Percentiles rank a stretch among this genome's conserved stretches.
phyloP scores from a whole-genome alignment of 345 rosid genomes.

The Aquilaria yunnanensis region DNA sequence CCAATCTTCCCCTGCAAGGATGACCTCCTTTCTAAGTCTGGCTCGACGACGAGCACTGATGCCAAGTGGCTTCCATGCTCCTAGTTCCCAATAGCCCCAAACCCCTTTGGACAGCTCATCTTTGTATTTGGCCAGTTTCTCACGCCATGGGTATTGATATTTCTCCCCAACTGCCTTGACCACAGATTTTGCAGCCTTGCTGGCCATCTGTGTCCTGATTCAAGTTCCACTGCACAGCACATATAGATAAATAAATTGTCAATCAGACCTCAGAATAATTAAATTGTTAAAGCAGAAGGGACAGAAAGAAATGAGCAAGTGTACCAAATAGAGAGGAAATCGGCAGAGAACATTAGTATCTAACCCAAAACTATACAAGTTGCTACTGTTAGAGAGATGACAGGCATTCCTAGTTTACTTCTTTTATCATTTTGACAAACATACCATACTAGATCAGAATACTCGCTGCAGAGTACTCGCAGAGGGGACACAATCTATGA shows the following conservation, averaged over 20 bases:
- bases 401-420: too few relatives aligned
- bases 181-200: slow-evolving; percentile 58
- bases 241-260: neutral
- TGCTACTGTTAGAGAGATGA: too few relatives aligned
- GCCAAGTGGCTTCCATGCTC: slow-evolving; percentile 85
- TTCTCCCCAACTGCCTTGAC: slow-evolving; percentile 40
- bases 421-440: too few relatives aligned
- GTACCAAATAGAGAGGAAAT: too few relatives aligned
- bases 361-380: too few relatives aligned
- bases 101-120: slow-evolving; percentile 75
- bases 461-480: too few relatives aligned
- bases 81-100: slow-evolving; percentile 92
- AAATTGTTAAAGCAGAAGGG: too few relatives aligned
- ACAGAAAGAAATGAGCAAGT: too few relatives aligned
- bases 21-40: slow-evolving; percentile 81
- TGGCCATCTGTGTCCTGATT: slow-evolving; percentile 41
- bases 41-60: slow-evolving; percentile 86
- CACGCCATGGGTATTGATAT: slow-evolving; percentile 80
- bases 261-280: neutral
- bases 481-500: too few relatives aligned
- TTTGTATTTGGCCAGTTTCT: slow-evolving; percentile 62
- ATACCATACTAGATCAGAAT: too few relatives aligned
- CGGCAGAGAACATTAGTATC: too few relatives aligned
- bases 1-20: slow-evolving; percentile 73
- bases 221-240: too few relatives aligned